Evolutionary conservation across 148 eudicot species (phyloP), one percentile per base, ranked within the genome.

Genomic region (Cornus kousa): DNA sequence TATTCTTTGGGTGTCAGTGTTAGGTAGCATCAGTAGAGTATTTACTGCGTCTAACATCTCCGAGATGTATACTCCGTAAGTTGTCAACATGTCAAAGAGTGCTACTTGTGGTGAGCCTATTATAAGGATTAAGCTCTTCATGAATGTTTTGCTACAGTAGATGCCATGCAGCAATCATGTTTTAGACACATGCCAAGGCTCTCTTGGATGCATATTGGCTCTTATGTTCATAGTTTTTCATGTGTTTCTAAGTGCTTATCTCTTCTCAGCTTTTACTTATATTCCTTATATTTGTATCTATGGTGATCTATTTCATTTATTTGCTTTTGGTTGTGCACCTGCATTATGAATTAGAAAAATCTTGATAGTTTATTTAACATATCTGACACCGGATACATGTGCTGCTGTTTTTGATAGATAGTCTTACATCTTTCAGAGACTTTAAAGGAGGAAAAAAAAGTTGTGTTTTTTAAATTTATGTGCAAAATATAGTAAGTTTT

Each of bases 241-340:
- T 20, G 6, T 17, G 20, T 60, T 10, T 13, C 16, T 60, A 5
- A 2, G 65, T 13, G 65, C 65, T 10, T 16, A 39, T 16, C 0
- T 39, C 9, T 70, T 39, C 24, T 70, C 72, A 37, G 17, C 71
- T 35, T 77, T 79, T 48, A 28, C 40, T 46, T 77, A 66, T 65
- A 37, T 73, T 16, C 37, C 28, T 48, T 19, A 17, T 9, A 7
- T 2, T 37, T 70, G 5, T 70, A 70, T 17, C 22, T 60, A 60
- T 2, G 5, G n/a, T 60, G 4, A 60, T 1, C 20, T 20, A 60
- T 60, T 60, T 19, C 17, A 60, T 20, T 60, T 16, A 28, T 28
- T 28, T 28, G 6, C 65, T 60, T 17, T 16, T 60, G 22, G 65
- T 50, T 50, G 13, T 50, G 2, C 57, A 50, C 57, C 11, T 50